These are phyloP conservation scores for Peterozyma toletana DNA, from an alignment of 805 yeast species.

Conservation along the genomic window DNA sequence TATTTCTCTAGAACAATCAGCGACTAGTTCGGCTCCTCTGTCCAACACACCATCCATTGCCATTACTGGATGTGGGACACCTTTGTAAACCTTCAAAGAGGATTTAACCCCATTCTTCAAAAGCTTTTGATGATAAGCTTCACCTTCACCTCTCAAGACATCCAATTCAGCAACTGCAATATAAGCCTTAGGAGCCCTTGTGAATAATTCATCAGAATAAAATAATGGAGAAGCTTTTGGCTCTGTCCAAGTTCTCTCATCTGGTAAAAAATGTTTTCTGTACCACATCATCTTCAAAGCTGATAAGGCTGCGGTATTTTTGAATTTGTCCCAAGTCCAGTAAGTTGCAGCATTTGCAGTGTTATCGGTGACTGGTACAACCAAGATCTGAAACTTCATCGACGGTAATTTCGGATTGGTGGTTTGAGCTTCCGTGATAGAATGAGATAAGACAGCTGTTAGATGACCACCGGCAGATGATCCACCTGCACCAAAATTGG, in stretches of 20 bases:
- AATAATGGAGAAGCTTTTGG: conserved; percentile 32
- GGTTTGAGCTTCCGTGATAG: conserved; percentile 24
- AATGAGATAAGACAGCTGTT: no score
- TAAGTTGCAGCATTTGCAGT: conserved; percentile 28
- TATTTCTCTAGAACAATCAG: conserved; percentile 2
- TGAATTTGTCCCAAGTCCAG: conserved; percentile 30
- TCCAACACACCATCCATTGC: no score
- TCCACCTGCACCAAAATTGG: conserved; percentile 34
- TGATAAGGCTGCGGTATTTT: conserved; percentile 34
- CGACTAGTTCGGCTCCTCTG: conserved; percentile 7
- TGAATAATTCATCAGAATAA: conserved; percentile 30
- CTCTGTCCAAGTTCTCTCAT: conserved; percentile 27
- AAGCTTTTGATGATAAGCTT: conserved; percentile 32
- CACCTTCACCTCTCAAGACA: conserved; percentile 35
- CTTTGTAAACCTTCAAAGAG: conserved; percentile 27
- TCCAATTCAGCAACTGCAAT: conserved; percentile 38
- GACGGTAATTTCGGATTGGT: conserved; percentile 25
- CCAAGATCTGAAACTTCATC: conserved; percentile 29
- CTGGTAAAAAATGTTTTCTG: conserved; percentile 31
- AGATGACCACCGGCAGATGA: conserved; percentile 40
- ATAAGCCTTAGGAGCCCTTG: conserved; percentile 30
- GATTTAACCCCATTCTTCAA: conserved; percentile 26
- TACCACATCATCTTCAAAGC: conserved; percentile 40
- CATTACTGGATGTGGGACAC: conserved; percentile 43
- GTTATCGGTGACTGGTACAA: conserved; percentile 38